Evolutionary conservation across 495 filamentous ascomycete genomes (phyloP).

Genomic region (Talaromyces proteolyticus): DNA sequence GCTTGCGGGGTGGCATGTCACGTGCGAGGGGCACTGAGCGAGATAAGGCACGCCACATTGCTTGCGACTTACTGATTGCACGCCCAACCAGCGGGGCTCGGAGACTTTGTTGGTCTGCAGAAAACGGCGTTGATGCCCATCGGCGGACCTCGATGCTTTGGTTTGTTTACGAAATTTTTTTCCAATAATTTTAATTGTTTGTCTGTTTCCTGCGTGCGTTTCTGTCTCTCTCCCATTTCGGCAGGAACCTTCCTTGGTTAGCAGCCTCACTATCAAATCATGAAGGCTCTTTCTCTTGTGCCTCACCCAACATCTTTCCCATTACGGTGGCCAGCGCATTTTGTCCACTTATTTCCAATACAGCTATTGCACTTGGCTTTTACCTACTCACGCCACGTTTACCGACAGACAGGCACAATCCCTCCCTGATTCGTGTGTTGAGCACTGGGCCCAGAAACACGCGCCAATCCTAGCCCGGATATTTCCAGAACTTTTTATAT

Average conservation of each 20-base stretch:
- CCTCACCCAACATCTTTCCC: slow-evolving; percentile 19
- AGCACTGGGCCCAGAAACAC: no score
- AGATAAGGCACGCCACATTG: no score
- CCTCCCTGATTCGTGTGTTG: neutral
- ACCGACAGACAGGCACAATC: neutral
- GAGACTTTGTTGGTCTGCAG: neutral
- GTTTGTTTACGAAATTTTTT: neutral
- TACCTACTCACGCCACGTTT: neutral
- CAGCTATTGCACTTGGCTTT: neutral
- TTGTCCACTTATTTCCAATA: neutral
- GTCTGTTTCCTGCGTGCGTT: neutral
- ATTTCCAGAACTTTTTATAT: neutral
- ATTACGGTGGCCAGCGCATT: slow-evolving; percentile 9
- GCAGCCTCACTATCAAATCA: slow-evolving; percentile 23
- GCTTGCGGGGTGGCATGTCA: neutral
- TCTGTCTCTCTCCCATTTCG: neutral
- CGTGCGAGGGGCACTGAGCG: neutral
- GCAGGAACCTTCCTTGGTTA: neutral
- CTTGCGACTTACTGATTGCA: neutral
- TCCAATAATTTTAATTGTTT: neutral
- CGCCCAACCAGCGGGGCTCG: neutral
- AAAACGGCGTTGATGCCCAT: neutral
- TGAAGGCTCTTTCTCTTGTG: slow-evolving; percentile 34
- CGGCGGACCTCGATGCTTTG: neutral
- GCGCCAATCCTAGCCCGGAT: neutral